phyloP scores from a whole-genome alignment of 768 basidiomycete genomes.

The Fistulinella prunicolor region DNA sequence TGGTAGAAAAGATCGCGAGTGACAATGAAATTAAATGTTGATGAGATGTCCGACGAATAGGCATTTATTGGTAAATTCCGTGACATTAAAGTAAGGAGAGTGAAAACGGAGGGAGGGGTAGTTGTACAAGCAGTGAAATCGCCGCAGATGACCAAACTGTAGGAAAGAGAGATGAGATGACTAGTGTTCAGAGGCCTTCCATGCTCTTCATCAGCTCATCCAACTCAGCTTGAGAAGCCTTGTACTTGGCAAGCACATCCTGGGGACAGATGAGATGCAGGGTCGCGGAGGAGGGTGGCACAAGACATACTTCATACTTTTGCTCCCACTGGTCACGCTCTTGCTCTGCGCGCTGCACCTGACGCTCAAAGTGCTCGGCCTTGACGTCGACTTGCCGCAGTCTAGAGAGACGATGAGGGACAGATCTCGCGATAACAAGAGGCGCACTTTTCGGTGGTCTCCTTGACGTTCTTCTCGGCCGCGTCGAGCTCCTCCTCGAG shows the following conservation, averaged over 20 bases:
- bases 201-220: slow-evolving; percentile 78
- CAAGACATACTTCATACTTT: slow-evolving; percentile 79
- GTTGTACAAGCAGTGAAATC: slow-evolving; percentile 21
- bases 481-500: slow-evolving; percentile 94
- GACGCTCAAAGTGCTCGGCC: slow-evolving; percentile 96
- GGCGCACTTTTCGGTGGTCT: slow-evolving; percentile 92
- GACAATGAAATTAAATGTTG: too few species aligned
- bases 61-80: slow-evolving; percentile 15
- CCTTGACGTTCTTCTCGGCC: slow-evolving; percentile 95
- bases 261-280: slow-evolving; percentile 30
- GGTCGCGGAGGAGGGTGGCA: background rate
- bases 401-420: slow-evolving; percentile 42
- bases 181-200: slow-evolving; percentile 55
- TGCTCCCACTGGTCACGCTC: slow-evolving; percentile 93
- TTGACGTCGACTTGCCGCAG: slow-evolving; percentile 96
- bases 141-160: slow-evolving; percentile 11
- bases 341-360: slow-evolving; percentile 79
- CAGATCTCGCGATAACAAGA: slow-evolving; percentile 12
- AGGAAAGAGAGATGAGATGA: slow-evolving; percentile 1
- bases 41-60: background rate
- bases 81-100: slow-evolving; percentile 22
- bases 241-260: slow-evolving; percentile 73
- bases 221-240: slow-evolving; percentile 72
- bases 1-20: too few species aligned
- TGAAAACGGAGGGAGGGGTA: slow-evolving; percentile 18